Conservation (phyloP, 208 protist species). For the Trypanosoma lewisi region DNA sequence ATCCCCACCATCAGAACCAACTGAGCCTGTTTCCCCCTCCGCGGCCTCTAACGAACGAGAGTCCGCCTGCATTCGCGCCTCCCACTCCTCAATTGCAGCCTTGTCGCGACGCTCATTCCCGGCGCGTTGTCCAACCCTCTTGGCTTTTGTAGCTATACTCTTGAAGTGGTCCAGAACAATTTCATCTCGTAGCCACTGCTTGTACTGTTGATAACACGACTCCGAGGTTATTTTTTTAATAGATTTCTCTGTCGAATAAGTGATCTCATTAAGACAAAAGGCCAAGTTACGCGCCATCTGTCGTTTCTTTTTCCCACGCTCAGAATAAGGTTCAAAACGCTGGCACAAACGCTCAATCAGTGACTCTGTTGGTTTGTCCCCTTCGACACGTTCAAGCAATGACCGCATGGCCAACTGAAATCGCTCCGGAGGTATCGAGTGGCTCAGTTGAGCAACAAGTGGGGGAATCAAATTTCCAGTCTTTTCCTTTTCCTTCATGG, state of each 20-base stretch:
- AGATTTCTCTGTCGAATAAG: constrained; percentile 72
- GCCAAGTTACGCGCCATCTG: constrained; percentile 77
- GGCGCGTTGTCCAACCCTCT: constrained; percentile 41
- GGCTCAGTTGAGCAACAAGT: constrained; percentile 72
- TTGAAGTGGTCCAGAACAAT: constrained; percentile 82
- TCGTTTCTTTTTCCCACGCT: constrained; percentile 69
- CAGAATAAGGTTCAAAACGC: constrained; percentile 79
- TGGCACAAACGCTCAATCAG: constrained; percentile 85
- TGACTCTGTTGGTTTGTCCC: constrained; percentile 88
- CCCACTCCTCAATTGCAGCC: constrained; percentile 82
- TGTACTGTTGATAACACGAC: constrained; percentile 85
- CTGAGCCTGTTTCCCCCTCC: constrained; percentile 32
- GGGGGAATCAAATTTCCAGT: constrained; percentile 88
- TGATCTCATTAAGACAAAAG: constrained; percentile 83
- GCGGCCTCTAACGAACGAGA: constrained; percentile 13
- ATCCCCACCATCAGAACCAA: constrained; percentile 15
- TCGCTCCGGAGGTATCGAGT: constrained; percentile 73
- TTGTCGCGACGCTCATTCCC: constrained; percentile 68
- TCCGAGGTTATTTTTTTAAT: constrained; percentile 83
- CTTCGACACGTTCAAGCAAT: constrained; percentile 85
- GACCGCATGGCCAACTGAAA: constrained; percentile 84
- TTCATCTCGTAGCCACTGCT: constrained; percentile 77
- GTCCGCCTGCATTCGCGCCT: constrained; percentile 59
- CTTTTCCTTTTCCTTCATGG: constrained; percentile 87
- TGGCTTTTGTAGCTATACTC: constrained; percentile 72